Percentiles rank a stretch among this genome's conserved stretches.
Evolutionary conservation across 2,329 filamentous ascomycete genomes (phyloP).

Genomic region (Nemania diffusa): DNA sequence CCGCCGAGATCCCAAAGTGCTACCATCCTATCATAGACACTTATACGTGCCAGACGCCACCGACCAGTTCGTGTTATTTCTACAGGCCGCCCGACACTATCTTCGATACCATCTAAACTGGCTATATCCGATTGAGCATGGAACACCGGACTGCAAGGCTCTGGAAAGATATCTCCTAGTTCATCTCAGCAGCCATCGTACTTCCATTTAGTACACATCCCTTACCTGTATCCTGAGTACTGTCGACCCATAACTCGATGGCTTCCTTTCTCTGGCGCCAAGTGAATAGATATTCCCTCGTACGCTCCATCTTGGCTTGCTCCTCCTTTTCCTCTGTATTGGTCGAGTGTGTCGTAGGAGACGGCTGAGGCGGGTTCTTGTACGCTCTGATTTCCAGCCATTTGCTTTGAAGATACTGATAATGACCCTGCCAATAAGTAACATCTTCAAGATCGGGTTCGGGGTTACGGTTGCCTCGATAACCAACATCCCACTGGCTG

Average conservation of each 20-base stretch:
- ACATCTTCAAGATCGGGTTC: constrained; percentile 4
- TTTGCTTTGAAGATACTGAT: neutral
- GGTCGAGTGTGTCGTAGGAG: neutral
- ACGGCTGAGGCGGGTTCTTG: neutral
- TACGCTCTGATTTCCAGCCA: neutral
- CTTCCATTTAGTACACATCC: too few relatives aligned
- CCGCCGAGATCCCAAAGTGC: constrained; percentile 20
- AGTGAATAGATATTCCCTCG: neutral
- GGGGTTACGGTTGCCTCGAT: constrained; percentile 1
- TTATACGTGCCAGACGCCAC: neutral
- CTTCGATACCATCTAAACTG: neutral
- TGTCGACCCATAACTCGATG: neutral
- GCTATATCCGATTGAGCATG: neutral
- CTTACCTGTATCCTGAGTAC: neutral
- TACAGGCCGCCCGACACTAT: neutral
- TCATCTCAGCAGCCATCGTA: neutral
- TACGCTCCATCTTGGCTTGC: neutral
- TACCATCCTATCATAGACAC: constrained; percentile 20
- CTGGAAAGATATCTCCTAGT: neutral
- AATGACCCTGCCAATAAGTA: constrained; percentile 13
- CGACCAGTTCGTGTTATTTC: neutral
- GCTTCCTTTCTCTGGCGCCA: neutral
- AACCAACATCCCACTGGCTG: neutral
- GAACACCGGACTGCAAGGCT: neutral
- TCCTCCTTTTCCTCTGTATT: neutral